These are phyloP conservation scores for Tetradesmus lagerheimii DNA, from an alignment of 139 green algal species.

Conservation along the genomic window DNA sequence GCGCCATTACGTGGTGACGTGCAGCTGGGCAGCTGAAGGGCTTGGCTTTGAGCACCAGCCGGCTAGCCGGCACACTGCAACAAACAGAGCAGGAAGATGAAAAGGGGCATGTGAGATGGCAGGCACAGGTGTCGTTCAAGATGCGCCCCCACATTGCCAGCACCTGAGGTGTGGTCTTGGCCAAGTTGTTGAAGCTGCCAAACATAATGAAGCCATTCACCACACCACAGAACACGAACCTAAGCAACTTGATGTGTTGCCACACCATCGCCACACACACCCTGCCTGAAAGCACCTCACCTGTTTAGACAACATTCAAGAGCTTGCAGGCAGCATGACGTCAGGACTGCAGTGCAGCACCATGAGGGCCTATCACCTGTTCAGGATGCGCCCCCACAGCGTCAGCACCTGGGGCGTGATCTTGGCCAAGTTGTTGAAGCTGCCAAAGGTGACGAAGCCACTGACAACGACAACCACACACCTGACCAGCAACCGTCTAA, in stretches of 20 bases:
- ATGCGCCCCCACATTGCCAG: conserved; percentile 86
- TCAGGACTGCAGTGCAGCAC: too few species aligned
- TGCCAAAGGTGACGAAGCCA: conserved; percentile 97
- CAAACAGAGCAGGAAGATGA: not conserved
- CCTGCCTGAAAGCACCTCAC: not conserved
- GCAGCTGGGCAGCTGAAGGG: conserved; percentile 91
- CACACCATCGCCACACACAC: too few species aligned
- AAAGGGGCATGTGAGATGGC: not conserved
- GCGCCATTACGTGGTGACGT: conserved; percentile 57
- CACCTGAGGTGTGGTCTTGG: conserved; percentile 92
- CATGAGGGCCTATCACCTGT: conserved; percentile 5
- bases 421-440: conserved; percentile 99
- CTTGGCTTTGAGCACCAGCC: conserved; percentile 98
- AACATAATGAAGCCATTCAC: conserved; percentile 98
- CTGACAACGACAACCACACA: too few species aligned
- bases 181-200: conserved; percentile 98
- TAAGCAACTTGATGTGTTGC: too few species aligned
- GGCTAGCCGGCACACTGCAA: conserved; percentile 73
- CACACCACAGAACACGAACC: too few species aligned
- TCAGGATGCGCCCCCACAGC: conserved; percentile 86
- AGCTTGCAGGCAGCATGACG: too few species aligned
- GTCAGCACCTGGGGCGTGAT: conserved; percentile 84
- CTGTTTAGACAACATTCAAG: too few species aligned
- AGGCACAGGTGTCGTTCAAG: too few species aligned
- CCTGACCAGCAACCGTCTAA: too few species aligned